Evolutionary conservation across 495 filamentous ascomycete genomes (phyloP).

Genomic region (Opeltia flavorubescens): DNA sequence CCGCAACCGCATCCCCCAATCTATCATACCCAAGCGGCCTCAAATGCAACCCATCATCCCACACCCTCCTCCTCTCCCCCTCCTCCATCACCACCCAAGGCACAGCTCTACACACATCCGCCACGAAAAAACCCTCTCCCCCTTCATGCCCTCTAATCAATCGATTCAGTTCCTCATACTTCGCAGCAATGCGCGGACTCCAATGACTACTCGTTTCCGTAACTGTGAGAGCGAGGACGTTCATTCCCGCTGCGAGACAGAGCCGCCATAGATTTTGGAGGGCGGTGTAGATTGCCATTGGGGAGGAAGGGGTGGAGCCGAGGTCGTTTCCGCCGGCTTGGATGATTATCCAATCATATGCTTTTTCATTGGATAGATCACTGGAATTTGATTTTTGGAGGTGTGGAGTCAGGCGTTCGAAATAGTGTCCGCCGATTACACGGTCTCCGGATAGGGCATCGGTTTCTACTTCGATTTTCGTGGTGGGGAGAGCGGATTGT

Average conservation of each 20-base stretch:
- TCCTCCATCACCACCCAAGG: slow-evolving; percentile 32
- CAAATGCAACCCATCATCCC: slow-evolving; percentile 50
- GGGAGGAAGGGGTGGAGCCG: slow-evolving; percentile 16
- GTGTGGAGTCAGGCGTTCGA: slow-evolving; percentile 27
- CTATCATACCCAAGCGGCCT: slow-evolving; percentile 41
- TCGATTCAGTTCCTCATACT: slow-evolving; percentile 34
- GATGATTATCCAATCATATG: slow-evolving; percentile 28
- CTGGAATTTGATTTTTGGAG: neutral
- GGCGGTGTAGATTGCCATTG: slow-evolving; percentile 23
- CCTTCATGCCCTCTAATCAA: slow-evolving; percentile 31
- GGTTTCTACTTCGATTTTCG: slow-evolving; percentile 17
- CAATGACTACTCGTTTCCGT: slow-evolving; percentile 33
- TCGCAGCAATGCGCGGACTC: slow-evolving; percentile 1
- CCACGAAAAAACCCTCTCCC: slow-evolving; percentile 31
- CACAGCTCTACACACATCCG: slow-evolving; percentile 36
- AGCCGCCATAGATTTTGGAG: slow-evolving; percentile 34
- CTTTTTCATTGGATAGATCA: slow-evolving; percentile 22
- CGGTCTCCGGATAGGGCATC: slow-evolving; percentile 38
- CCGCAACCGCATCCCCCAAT: slow-evolving; percentile 39
- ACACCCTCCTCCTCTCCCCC: slow-evolving; percentile 27
- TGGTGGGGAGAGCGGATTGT: slow-evolving; percentile 4
- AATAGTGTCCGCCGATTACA: slow-evolving; percentile 29
- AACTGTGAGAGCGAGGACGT: slow-evolving; percentile 45
- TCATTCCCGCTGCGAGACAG: slow-evolving; percentile 28
- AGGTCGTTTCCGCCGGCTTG: slow-evolving; percentile 48